These are phyloP conservation scores for Zymoseptoria passerinii DNA, from an alignment of 2,329 filamentous ascomycete genomes.

Conservation along the genomic window DNA sequence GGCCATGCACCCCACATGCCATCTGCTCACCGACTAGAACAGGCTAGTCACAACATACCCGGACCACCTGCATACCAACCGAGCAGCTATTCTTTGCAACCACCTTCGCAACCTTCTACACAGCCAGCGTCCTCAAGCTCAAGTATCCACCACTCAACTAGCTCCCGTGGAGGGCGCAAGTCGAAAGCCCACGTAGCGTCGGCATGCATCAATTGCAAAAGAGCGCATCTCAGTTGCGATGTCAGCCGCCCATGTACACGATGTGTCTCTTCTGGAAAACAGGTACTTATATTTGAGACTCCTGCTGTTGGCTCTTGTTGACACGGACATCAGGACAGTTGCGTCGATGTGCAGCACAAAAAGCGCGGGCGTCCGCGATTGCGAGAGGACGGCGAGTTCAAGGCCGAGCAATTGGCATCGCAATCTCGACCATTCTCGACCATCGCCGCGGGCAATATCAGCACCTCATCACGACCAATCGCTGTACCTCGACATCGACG, in stretches of 20 bases:
- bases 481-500: constrained; percentile 22
- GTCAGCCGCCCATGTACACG: constrained; percentile 69
- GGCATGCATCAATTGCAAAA: constrained; percentile 78
- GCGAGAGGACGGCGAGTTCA: constrained; percentile 51
- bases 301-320: constrained; percentile 7
- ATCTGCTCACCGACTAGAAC: neutral
- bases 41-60: neutral
- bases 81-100: neutral
- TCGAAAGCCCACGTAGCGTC: constrained; percentile 65
- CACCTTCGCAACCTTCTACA: neutral
- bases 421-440: constrained; percentile 7
- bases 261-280: constrained; percentile 68
- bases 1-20: neutral
- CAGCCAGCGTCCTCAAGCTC: constrained; percentile 4
- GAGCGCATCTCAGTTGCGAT: constrained; percentile 62
- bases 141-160: constrained; percentile 12
- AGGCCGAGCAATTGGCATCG: constrained; percentile 14
- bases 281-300: constrained; percentile 33
- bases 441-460: constrained; percentile 4
- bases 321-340: constrained; percentile 53
- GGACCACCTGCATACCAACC: neutral
- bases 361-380: constrained; percentile 71
- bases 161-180: constrained; percentile 20
- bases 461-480: constrained; percentile 14
- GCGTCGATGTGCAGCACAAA: constrained; percentile 78